These are phyloP conservation scores for Monosporascus sp. DNA, from an alignment of 2,329 filamentous ascomycete genomes.

Conservation along the genomic window DNA sequence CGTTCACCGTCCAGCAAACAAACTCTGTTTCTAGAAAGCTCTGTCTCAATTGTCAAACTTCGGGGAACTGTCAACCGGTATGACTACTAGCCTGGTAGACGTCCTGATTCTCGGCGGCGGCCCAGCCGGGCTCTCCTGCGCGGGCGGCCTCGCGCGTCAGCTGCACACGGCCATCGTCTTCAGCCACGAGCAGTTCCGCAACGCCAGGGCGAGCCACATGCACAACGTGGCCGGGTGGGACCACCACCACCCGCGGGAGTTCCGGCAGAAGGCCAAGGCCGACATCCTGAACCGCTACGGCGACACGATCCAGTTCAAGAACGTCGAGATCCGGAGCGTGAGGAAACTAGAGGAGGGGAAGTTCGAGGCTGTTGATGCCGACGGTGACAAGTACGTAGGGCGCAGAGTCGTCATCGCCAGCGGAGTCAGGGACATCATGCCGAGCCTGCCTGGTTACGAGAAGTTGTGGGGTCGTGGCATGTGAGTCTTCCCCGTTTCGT, in stretches of 20 bases:
- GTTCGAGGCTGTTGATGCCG: slow-evolving; percentile 32
- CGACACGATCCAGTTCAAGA: slow-evolving; percentile 11
- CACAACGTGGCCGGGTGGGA: slow-evolving; percentile 33
- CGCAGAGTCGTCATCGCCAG: slow-evolving; percentile 51
- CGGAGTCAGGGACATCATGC: slow-evolving; percentile 47
- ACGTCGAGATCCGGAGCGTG: slow-evolving; percentile 12
- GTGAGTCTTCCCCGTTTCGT: slow-evolving; percentile 27
- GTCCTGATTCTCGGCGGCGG: slow-evolving; percentile 37
- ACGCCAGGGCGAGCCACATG: slow-evolving; percentile 37
- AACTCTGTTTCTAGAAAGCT: too few species aligned
- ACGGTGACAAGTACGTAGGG: slow-evolving; percentile 39
- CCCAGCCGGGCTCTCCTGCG: slow-evolving; percentile 39
- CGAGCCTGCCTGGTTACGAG: slow-evolving; percentile 46
- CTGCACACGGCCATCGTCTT: slow-evolving; percentile 33
- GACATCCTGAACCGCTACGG: slow-evolving; percentile 16
- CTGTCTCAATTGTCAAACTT: too few species aligned
- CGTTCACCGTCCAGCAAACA: too few species aligned
- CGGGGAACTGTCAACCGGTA: too few species aligned
- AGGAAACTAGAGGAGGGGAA: slow-evolving; percentile 8
- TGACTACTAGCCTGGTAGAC: slow-evolving; percentile 13
- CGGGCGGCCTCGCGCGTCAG: slow-evolving; percentile 29
- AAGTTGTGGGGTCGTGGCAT: slow-evolving; percentile 51
- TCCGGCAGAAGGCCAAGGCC: slow-evolving; percentile 9
- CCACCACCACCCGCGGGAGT: slow-evolving; percentile 10
- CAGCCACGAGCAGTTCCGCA: slow-evolving; percentile 31